Percentiles rank a stretch among this genome's conserved stretches.
Evolutionary conservation across 2,329 filamentous ascomycete genomes (phyloP).

Genomic region (Beauveria varroae): DNA sequence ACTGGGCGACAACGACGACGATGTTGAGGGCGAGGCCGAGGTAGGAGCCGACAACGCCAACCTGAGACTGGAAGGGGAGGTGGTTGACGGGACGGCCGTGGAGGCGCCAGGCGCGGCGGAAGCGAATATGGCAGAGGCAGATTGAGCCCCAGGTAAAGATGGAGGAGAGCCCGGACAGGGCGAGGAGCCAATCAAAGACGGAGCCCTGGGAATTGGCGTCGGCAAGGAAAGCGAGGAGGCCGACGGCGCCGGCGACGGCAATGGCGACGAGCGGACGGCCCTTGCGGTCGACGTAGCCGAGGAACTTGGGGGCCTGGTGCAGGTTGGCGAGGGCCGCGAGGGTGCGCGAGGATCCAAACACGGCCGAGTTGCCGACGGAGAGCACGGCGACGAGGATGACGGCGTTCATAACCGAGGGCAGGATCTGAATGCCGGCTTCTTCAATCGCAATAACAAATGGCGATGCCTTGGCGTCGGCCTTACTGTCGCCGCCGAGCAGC

Average conservation of each 20-base stretch:
- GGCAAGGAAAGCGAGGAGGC: constrained; percentile 71
- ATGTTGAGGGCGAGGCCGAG: constrained; percentile 69
- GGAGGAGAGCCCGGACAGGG: constrained; percentile 63
- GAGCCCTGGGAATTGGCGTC: constrained; percentile 50
- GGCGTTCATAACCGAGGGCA: constrained; percentile 89
- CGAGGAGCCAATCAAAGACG: constrained; percentile 74
- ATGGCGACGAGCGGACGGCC: constrained; percentile 76
- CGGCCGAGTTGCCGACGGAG: constrained; percentile 84
- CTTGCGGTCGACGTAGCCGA: constrained; percentile 75
- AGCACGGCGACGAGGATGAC: constrained; percentile 87
- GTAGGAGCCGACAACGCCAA: constrained; percentile 74
- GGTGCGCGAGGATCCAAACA: constrained; percentile 87
- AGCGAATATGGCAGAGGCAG: constrained; percentile 86
- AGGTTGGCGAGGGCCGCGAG: constrained; percentile 86
- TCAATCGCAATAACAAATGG: constrained; percentile 92
- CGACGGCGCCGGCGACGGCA: constrained; percentile 55
- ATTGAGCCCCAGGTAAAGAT: constrained; percentile 80
- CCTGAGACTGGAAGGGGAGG: constrained; percentile 73
- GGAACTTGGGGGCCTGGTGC: constrained; percentile 67
- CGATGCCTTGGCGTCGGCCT: constrained; percentile 66
- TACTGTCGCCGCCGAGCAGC: constrained; percentile 49
- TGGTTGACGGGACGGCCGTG: constrained; percentile 66
- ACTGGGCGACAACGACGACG: constrained; percentile 72
- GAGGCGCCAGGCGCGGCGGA: constrained; percentile 69
- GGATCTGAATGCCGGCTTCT: constrained; percentile 70